These are phyloP conservation scores for Erysimum pusillum DNA, from an alignment of 441 rosid genomes.

Conservation along the genomic window DNA sequence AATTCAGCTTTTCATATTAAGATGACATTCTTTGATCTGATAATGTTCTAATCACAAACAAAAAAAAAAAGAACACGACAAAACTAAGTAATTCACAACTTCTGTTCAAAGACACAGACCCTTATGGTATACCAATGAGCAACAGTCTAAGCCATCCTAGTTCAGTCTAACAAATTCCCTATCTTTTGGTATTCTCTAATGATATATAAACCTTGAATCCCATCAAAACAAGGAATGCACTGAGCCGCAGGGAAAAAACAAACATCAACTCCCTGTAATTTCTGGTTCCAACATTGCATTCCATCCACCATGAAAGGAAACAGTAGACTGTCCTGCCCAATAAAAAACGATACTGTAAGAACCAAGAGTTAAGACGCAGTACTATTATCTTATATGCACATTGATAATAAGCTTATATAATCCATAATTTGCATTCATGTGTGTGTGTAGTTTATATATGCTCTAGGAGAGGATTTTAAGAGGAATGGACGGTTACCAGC, in stretches of 20 bases:
- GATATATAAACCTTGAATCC: constrained; percentile 33
- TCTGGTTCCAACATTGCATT: constrained; percentile 24
- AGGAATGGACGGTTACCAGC: constrained; percentile 29
- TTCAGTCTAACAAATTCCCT: constrained; percentile 32
- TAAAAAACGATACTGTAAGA: constrained; percentile 17
- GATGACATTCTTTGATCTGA: constrained; percentile 14
- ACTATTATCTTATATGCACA: not conserved
- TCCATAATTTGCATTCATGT: not conserved
- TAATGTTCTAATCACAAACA: constrained; percentile 1
- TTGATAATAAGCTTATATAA: constrained; percentile 2
- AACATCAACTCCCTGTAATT: constrained; percentile 30
- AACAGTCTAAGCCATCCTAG: constrained; percentile 33
- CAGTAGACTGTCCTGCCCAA: constrained; percentile 22
- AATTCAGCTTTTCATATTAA: not conserved
- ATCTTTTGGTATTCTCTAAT: constrained; percentile 25
- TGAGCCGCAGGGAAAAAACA: constrained; percentile 33
- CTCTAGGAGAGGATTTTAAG: not conserved
- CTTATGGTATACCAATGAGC: constrained; percentile 36
- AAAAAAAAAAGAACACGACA: not conserved
- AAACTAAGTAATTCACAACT: constrained; percentile 36
- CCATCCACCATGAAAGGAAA: constrained; percentile 27
- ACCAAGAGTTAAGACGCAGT: not conserved
- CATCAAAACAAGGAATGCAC: constrained; percentile 25
- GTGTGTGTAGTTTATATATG: constrained; percentile 7
- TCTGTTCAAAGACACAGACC: constrained; percentile 25